Conservation (phyloP, 139 green algal genomes). For the Haematococcus lacustris region DNA sequence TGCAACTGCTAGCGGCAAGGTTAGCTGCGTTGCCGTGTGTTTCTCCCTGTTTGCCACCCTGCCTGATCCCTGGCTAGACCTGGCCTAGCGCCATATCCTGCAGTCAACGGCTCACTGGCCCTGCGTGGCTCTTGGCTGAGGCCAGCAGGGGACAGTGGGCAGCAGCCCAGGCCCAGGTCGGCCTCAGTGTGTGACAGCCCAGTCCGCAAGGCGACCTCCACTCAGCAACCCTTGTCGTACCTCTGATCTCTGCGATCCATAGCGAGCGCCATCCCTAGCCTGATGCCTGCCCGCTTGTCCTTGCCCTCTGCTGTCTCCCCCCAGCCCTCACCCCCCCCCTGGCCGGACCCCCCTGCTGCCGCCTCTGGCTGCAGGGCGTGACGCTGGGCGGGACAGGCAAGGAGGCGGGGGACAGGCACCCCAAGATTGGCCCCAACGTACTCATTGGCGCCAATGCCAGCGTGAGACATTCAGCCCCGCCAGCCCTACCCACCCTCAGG, state of each 20-base stretch:
- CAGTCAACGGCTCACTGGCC: not conserved
- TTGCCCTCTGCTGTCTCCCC: not conserved
- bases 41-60: not conserved
- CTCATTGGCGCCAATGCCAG: constrained; percentile 74
- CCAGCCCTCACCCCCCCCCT: not conserved
- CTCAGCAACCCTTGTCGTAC: too few relatives aligned
- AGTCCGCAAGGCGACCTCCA: too few relatives aligned
- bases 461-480: not conserved
- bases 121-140: not conserved
- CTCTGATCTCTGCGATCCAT: too few relatives aligned
- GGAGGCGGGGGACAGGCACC: constrained; percentile 87
- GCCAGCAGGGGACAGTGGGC: too few relatives aligned
- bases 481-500: not conserved
- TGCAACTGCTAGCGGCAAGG: not conserved
- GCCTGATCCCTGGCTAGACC: not conserved
- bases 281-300: not conserved
- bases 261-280: not conserved
- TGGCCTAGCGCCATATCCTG: not conserved
- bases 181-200: too few relatives aligned
- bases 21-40: not conserved
- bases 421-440: constrained; percentile 85
- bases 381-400: constrained; percentile 94
- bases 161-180: too few relatives aligned
- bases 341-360: not conserved
- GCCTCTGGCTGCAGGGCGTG: constrained; percentile 64